Base-by-base conservation (phyloP, 208 protist species). In the Trypanosoma scelopori region DNA sequence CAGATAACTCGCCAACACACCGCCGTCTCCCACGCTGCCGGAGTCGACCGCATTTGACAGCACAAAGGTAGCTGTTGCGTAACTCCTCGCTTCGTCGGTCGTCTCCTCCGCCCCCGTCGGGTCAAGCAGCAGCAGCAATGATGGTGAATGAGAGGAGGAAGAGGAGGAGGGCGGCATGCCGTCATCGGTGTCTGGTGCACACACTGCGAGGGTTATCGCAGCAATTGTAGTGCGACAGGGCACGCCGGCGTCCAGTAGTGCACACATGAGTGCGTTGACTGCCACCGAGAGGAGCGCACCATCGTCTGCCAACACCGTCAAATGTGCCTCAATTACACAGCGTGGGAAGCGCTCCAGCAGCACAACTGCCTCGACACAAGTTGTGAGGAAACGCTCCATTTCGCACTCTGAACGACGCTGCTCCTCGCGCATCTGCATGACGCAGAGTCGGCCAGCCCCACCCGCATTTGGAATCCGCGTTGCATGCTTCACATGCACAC, bases 191-290 rank as follows among this genome's bases (percentile, higher is more conserved):
- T 51, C 61, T 43, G 22, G 16, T 81, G 25, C 41, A 43, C 59
- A 63, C 16, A 64, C 74, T 1, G 75, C 69, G 6, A 94, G 59
- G 27, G 59, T 76, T 4, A 92, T 81, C 0, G 91, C 91, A 0
- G 89, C 89, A 47, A 92, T 69, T n/a, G 85, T 92, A 9, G 82
- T 93, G 28, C 82, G 84, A 57, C 91, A 91, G 49, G 89, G 80
- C 42, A 94, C 55, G 12, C 90, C 90, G 39, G 85, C 87, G 25
- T 96, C 89, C 12, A 96, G 68, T n/a, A 95, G 55, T 41, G 90
- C 89, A 46, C 77, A 77, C 87, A 94, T 91, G 18, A 87, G 53
- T n/a, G 79, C 89, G 65, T 97, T 96, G 39, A 92, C 48, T 18
- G 75, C 81, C 0, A 90, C 84, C 5, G 89, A 74, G 5, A 76